Percentiles rank a stretch among this genome's conserved stretches.
These are phyloP conservation scores for Daucus carota DNA, from an alignment of 129 eudicot species.

Conservation along the genomic window DNA sequence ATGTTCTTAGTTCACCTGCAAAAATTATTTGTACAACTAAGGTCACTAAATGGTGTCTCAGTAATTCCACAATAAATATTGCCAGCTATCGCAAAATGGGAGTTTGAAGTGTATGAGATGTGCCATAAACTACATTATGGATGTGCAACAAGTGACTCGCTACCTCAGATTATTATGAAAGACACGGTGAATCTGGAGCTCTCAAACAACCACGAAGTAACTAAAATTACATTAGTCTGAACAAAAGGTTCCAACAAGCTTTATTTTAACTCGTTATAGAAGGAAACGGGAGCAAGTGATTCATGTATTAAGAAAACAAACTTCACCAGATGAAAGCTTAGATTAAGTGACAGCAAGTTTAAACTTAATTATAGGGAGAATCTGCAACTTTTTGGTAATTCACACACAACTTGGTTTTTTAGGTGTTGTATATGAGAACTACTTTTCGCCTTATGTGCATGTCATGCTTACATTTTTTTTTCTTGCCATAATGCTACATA, in stretches of 20 bases:
- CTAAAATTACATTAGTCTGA: not conserved
- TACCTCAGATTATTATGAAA: not conserved
- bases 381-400: not conserved
- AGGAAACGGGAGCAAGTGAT: not conserved
- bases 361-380: not conserved
- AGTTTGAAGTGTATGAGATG: too few species aligned
- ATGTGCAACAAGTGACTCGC: not conserved
- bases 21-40: not conserved
- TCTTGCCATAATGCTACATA: not conserved
- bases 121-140: not conserved
- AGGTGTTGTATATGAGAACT: not conserved
- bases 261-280: too few species aligned
- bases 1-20: not conserved
- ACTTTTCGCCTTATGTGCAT: not conserved
- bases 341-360: not conserved
- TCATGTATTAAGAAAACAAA: not conserved
- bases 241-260: not conserved
- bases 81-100: too few species aligned
- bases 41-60: not conserved
- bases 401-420: not conserved
- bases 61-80: not conserved
- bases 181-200: not conserved
- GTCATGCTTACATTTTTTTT: not conserved
- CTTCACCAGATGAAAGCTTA: not conserved
- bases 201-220: not conserved